Evolutionary conservation across 2,329 filamentous ascomycete species (phyloP).

Genomic region (Talaromyces sp.): DNA sequence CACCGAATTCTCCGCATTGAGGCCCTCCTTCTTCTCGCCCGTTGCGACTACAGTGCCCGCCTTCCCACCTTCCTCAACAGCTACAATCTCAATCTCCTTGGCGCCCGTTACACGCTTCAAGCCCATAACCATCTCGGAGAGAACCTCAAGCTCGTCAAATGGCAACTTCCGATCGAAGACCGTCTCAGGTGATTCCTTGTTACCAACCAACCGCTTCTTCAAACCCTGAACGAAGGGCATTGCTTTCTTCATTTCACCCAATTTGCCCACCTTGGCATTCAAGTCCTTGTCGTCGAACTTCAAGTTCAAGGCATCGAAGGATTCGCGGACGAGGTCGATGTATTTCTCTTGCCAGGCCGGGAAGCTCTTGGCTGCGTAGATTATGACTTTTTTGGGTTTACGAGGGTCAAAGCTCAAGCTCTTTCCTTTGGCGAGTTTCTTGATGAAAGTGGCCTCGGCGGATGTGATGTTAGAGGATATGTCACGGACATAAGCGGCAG

Average conservation of each 20-base stretch:
- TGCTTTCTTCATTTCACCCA: conserved; percentile 82
- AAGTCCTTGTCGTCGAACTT: conserved; percentile 75
- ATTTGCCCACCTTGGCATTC: conserved; percentile 72
- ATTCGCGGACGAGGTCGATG: conserved; percentile 70
- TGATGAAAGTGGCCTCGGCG: conserved; percentile 69
- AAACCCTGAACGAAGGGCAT: conserved; percentile 93
- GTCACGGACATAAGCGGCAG: conserved; percentile 73
- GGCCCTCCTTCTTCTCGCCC: conserved; percentile 54
- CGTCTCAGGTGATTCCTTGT: conserved; percentile 60
- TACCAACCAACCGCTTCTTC: conserved; percentile 71
- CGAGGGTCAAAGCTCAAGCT: conserved; percentile 78
- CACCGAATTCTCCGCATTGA: conserved; percentile 70
- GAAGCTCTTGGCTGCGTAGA: conserved; percentile 76
- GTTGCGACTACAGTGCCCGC: conserved; percentile 42
- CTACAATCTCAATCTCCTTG: conserved; percentile 66
- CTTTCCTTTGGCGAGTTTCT: conserved; percentile 93
- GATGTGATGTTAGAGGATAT: conserved; percentile 77
- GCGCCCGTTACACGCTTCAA: conserved; percentile 73
- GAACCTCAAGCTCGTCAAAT: conserved; percentile 76
- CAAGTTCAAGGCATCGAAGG: conserved; percentile 61
- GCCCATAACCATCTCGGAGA: conserved; percentile 73
- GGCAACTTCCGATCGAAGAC: conserved; percentile 81
- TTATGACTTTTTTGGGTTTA: conserved; percentile 84
- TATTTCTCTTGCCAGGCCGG: conserved; percentile 91
- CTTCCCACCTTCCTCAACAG: conserved; percentile 59